Conservation (phyloP, 2,329 filamentous ascomycete genomes). For the Penicillium sp. region DNA sequence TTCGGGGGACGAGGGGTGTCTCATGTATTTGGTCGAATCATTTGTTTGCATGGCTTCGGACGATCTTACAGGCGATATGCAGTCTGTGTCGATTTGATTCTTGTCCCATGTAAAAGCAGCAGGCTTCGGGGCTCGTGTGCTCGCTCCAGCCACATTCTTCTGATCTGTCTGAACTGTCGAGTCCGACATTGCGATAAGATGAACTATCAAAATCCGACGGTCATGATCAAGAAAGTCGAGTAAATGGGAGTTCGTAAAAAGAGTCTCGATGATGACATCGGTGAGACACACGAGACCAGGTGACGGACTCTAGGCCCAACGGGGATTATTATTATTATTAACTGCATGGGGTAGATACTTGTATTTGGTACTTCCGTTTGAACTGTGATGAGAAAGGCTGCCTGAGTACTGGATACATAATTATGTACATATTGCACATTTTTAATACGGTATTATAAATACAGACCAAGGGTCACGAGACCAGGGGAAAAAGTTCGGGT, state of each 20-base stretch:
- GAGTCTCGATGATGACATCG: slow-evolving; percentile 13
- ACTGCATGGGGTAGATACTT: not conserved
- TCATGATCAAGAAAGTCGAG: slow-evolving; percentile 15
- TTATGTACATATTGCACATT: not conserved
- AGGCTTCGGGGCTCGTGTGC: slow-evolving; percentile 18
- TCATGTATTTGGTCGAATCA: slow-evolving; percentile 24
- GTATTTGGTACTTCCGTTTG: not conserved
- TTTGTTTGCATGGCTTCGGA: slow-evolving; percentile 21
- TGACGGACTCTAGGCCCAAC: slow-evolving; percentile 10
- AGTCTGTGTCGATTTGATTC: slow-evolving; percentile 1
- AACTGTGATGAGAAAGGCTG: too few relatives aligned
- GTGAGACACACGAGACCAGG: slow-evolving; percentile 20
- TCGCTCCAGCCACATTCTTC: slow-evolving; percentile 1
- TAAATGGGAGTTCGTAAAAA: not conserved
- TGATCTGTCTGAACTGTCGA: slow-evolving; percentile 11
- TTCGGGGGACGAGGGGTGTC: slow-evolving; percentile 61
- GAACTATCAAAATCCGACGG: slow-evolving; percentile 7
- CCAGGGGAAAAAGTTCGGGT: slow-evolving; percentile 22
- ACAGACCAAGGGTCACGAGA: slow-evolving; percentile 21
- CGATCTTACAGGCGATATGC: slow-evolving; percentile 24
- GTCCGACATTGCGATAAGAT: slow-evolving; percentile 5
- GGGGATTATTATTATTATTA: not conserved
- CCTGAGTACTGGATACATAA: not conserved
- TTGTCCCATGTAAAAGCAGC: slow-evolving; percentile 14
- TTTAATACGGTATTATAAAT: slow-evolving; percentile 5